These are phyloP conservation scores for Chaetomium fimeti DNA, from an alignment of 495 filamentous ascomycete genomes.

Conservation along the genomic window DNA sequence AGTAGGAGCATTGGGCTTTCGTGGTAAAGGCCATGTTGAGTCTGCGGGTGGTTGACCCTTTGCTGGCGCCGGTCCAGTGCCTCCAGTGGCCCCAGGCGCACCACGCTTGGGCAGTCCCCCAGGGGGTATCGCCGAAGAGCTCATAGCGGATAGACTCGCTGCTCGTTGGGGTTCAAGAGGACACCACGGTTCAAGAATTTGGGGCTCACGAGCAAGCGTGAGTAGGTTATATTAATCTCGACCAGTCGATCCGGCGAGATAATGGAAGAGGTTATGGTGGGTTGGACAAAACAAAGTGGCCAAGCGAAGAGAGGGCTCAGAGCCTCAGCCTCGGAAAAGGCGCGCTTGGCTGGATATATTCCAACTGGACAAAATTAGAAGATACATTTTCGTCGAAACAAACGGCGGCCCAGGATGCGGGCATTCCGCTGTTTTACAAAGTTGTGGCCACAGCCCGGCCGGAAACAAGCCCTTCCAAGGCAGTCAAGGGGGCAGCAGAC, in stretches of 20 bases:
- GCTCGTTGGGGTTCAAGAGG: not conserved
- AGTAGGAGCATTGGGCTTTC: not conserved
- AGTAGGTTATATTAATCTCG: not conserved
- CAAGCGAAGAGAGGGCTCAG: not conserved
- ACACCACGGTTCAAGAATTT: not conserved
- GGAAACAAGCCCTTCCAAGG: not conserved
- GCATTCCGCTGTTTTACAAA: slow-evolving; percentile 8
- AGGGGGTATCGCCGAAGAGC: not conserved
- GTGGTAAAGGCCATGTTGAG: slow-evolving; percentile 13
- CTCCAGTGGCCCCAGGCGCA: not conserved
- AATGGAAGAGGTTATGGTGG: not conserved
- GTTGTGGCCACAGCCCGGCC: slow-evolving; percentile 4
- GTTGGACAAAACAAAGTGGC: not conserved
- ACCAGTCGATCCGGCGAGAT: not conserved
- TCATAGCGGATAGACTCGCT: not conserved
- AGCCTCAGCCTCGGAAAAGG: not conserved
- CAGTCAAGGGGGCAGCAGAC: not conserved
- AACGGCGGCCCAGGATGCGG: slow-evolving; percentile 5
- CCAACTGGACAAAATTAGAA: slow-evolving; percentile 7
- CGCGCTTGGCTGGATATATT: slow-evolving; percentile 3
- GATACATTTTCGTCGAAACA: not conserved
- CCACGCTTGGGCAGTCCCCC: not conserved
- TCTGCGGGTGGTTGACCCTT: not conserved
- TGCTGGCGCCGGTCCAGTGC: not conserved
- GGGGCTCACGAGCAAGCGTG: not conserved